These are phyloP conservation scores for Cenococcum geophilum DNA, from an alignment of 495 filamentous ascomycete genomes.

Conservation along the genomic window DNA sequence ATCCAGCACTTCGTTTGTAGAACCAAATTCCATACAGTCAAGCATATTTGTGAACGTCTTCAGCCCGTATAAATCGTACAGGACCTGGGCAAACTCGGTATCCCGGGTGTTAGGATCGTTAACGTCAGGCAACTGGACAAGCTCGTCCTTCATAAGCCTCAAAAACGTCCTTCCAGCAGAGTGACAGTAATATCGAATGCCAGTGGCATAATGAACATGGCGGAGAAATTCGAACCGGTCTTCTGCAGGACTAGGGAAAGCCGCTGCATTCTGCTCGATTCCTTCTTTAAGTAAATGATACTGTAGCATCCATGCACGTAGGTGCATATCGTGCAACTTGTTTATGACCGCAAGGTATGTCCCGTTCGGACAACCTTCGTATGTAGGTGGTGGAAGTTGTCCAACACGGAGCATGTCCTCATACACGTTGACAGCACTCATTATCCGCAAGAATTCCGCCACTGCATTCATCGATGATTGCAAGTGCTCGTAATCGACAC, in stretches of 20 bases:
- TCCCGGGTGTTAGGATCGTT: conserved; percentile 39
- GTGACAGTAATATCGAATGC: conserved; percentile 78
- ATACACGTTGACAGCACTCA: conserved; percentile 72
- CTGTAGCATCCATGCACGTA: conserved; percentile 77
- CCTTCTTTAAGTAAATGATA: conserved; percentile 70
- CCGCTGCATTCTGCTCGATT: conserved; percentile 56
- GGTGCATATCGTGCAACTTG: conserved; percentile 81
- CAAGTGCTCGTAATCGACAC: conserved; percentile 71
- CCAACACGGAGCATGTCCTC: conserved; percentile 77
- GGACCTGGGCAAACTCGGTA: conserved; percentile 72
- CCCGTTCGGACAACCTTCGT: conserved; percentile 32
- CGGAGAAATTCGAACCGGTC: conserved; percentile 69
- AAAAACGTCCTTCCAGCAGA: conserved; percentile 78
- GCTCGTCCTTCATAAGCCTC: conserved; percentile 78
- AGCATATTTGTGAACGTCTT: conserved; percentile 64
- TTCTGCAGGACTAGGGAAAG: conserved; percentile 58
- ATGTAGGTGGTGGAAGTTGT: conserved; percentile 45
- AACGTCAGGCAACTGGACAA: conserved; percentile 37
- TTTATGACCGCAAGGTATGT: conserved; percentile 45
- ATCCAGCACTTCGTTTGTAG: conserved; percentile 67
- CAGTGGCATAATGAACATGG: conserved; percentile 76
- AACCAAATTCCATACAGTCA: conserved; percentile 68
- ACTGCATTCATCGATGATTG: conserved; percentile 62
- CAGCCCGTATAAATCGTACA: conserved; percentile 84
- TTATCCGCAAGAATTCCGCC: conserved; percentile 57